Evolutionary conservation across 805 yeast species (phyloP), one percentile per base, ranked within the genome.

Genomic region (Candida boidinii): DNA sequence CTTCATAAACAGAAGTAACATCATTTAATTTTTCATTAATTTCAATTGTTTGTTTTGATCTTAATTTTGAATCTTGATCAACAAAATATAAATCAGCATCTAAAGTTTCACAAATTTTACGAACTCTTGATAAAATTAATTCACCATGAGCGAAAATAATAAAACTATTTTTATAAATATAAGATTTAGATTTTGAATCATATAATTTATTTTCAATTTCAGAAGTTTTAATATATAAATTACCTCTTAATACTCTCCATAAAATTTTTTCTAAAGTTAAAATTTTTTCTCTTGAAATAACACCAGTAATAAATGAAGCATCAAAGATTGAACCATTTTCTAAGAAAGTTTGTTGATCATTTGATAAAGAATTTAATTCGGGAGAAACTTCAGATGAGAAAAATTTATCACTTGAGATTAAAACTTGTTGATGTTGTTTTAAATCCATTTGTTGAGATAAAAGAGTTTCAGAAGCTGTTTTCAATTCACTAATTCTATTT

Each of bases 191-290:
- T 48, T 74, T 68, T 27, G 70, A 54, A 46, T 85, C 94, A 48
- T 70, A 72, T 32, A 86, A 60, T 15, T 76, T 72, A 46, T 80
- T 83, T 6, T 71, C 70, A 38, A 90, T 74, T 44, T 83, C 92
- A 30, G 72, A 70, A 41, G 81, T 72, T 44, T 79, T 78, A 54
- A 88, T 73, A 49, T 72, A 85, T 43, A 94, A 64, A 54, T 92
- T 92, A 50, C 98, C 98, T 55, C 98, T 76, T 41, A 90, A 69
- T 14, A 86, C 76, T 60, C 99, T 73, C 95, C 96, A 92, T 30
- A 87, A 61, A 36, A 92, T 85, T 47, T 77, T 82, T 52, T 87
- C 87, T 41, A 92, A 64, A 2, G 79, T 66, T 12, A 69, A 73
- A 18, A 86, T 67, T 49, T 81, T 82, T 9, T 66, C 73, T 46